Evolutionary conservation across 2,329 filamentous ascomycete species (phyloP).

Genomic region (Alternaria consortialis): DNA sequence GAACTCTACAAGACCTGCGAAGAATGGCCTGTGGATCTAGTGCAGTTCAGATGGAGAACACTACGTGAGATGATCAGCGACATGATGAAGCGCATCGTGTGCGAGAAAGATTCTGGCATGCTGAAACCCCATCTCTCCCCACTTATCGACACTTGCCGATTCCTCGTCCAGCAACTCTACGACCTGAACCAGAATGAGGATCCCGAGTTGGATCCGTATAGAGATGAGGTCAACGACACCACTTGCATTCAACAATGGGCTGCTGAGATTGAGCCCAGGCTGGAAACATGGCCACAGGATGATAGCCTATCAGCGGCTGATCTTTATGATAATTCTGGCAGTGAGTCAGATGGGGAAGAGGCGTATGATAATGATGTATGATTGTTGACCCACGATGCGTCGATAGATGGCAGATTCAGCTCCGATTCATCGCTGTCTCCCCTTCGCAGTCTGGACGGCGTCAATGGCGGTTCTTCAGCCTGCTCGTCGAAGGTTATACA

Average conservation of each 20-base stretch:
- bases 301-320: constrained; percentile 44
- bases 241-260: constrained; percentile 34
- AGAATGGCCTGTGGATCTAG: constrained; percentile 20
- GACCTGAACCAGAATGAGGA: constrained; percentile 32
- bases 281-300: constrained; percentile 39
- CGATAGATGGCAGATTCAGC: background rate
- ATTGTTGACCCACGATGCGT: constrained; percentile 2
- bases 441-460: background rate
- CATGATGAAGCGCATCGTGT: constrained; percentile 31
- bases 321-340: constrained; percentile 46
- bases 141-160: constrained; percentile 32
- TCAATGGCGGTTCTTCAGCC: background rate
- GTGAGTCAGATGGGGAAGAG: constrained; percentile 48
- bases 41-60: constrained; percentile 32
- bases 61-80: constrained; percentile 30
- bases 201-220: constrained; percentile 27
- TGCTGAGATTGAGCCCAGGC: constrained; percentile 32
- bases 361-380: constrained; percentile 29
- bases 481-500: background rate
- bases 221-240: constrained; percentile 32
- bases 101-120: constrained; percentile 35
- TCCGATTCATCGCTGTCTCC: background rate
- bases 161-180: constrained; percentile 33
- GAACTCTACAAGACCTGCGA: constrained; percentile 36
- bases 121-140: constrained; percentile 36